Evolutionary conservation across 768 basidiomycete genomes (phyloP), one percentile per base, ranked within the genome.

Genomic region (Podaxis carcinomalis): DNA sequence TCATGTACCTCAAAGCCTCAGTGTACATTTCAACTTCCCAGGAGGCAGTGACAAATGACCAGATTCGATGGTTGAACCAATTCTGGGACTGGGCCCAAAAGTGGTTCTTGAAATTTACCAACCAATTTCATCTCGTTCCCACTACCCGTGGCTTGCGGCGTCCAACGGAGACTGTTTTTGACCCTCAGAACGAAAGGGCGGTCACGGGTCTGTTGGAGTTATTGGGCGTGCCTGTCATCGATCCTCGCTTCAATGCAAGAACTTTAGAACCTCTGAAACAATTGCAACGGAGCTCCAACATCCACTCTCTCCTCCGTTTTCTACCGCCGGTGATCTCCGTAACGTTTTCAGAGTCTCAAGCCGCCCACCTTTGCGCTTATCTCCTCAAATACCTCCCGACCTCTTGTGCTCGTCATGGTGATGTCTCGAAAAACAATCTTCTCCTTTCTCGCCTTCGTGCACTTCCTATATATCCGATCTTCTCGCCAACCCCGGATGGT

Each of bases 1-100:
- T 73, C 5, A 25, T 63, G 5, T 78, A 76, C 64, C 71, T 79
- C 11, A 56, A 61, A n/a, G 10, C 4, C 7, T 54, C 52, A 9
- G 7, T 42, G 2, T 61, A 54, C 16, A 35, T 32, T 23, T 49
- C 16, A 11, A 28, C 37, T 3, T 21, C 42, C n/a, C 13, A 47
- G 32, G 53, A 23, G n/a, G 35, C 19, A 1, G 59, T 19, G 19
- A 62, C 62, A 7, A 63, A 68, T 46, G 63, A 65, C 10, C 55
- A 44, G 3, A 59, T 77, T 13, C 50, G 59, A 5, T 80, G 78
- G 77, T 58, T 81, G n/a, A 66, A 70, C 1, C 53, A 57, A 2
- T 82, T 82, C 61, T 83, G 81, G 82, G 47, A 56, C 1, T 83
- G 81, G 82, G 54, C 78, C 46, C 65, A 62, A 3, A 61, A 44